phyloP scores from a whole-genome alignment of 2,329 filamentous ascomycete species.

The Penicillium sp. region DNA sequence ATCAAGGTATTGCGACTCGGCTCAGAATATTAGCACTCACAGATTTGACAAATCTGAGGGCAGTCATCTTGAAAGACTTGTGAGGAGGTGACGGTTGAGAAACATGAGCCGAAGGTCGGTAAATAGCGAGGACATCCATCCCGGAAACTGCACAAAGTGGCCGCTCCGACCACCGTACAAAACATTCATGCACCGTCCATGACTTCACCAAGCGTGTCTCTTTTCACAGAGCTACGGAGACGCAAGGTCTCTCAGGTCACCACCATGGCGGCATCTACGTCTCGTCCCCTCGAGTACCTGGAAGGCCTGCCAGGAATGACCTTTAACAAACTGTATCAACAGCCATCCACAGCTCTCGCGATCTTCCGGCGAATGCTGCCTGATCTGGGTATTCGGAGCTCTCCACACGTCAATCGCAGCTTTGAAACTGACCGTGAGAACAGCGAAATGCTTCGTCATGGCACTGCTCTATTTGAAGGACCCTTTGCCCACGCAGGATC shows the following conservation, averaged over 20 bases:
- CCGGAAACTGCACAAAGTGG: conserved; percentile 32
- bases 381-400: conserved; percentile 67
- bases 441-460: conserved; percentile 95
- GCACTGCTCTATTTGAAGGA: conserved; percentile 86
- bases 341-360: conserved; percentile 91
- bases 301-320: conserved; percentile 87
- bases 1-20: neutral
- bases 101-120: conserved; percentile 7
- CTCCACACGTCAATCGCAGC: conserved; percentile 3
- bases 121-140: conserved; percentile 20
- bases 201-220: conserved; percentile 17
- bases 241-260: conserved; percentile 28
- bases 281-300: conserved; percentile 80
- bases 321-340: conserved; percentile 89
- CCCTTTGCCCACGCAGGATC: conserved; percentile 74
- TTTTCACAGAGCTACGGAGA: conserved; percentile 20
- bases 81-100: neutral
- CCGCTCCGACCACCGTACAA: conserved; percentile 34
- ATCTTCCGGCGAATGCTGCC: conserved; percentile 98
- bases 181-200: conserved; percentile 9
- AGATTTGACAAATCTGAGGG: conserved; percentile 65
- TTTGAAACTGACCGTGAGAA: conserved; percentile 15
- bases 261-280: conserved; percentile 59
- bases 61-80: conserved; percentile 46
- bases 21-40: conserved; percentile 46